Conservation (phyloP, 257 asterid genomes). For the Mentha longifolia region DNA sequence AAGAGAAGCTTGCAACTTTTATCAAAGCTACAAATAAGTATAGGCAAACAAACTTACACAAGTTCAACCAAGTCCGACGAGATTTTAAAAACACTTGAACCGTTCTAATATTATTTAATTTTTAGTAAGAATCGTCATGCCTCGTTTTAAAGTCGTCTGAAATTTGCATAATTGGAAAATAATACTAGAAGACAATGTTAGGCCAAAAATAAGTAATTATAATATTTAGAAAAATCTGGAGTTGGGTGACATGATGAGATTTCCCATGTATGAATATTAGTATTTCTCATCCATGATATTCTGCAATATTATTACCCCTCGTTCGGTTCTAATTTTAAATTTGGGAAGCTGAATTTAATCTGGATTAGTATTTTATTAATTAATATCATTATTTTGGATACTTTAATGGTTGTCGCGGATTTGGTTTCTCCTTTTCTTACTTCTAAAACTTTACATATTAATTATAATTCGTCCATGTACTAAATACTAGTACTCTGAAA, state of each 20-base stretch:
- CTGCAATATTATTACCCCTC: conserved; percentile 23
- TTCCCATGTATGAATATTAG: conserved; percentile 7
- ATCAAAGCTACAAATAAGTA: no score
- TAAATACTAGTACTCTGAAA: no score
- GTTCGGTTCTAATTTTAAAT: conserved; percentile 23
- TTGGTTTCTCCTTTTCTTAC: conserved; percentile 17
- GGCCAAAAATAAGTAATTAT: not conserved
- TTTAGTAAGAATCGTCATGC: no score
- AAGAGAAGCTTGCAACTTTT: no score
- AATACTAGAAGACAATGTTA: no score
- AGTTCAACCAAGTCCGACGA: no score
- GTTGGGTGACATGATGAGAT: conserved; percentile 30
- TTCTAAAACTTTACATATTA: not conserved
- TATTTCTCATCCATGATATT: not conserved
- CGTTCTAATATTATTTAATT: no score
- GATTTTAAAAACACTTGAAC: no score
- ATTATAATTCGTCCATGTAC: no score
- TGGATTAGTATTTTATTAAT: not conserved
- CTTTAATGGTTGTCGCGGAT: conserved; percentile 6
- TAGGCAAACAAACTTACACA: no score
- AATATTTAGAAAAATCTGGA: conserved; percentile 18
- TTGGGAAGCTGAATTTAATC: not conserved
- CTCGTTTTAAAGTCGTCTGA: no score
- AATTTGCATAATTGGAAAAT: no score
- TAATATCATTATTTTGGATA: not conserved